A percentile compares a stretch with the other conserved stretches of the same genome.
Evolutionary conservation across 2,329 filamentous ascomycete species (phyloP).

Genomic region (Verticillium nonalfalfae): DNA sequence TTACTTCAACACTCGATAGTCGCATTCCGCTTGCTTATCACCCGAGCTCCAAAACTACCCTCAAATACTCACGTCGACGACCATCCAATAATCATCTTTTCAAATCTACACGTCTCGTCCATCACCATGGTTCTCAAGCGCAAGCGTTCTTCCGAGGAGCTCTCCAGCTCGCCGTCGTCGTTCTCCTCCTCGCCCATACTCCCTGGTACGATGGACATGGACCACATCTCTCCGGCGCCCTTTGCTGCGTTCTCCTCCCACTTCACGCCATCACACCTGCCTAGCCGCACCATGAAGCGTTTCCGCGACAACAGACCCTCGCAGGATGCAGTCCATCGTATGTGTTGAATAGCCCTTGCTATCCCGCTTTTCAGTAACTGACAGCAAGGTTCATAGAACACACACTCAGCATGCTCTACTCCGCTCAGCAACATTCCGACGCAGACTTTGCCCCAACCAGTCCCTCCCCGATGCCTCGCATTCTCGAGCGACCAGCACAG

Average conservation of each 20-base stretch:
- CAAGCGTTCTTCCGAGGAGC: slow-evolving; percentile 56
- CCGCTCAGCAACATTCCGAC: slow-evolving; percentile 37
- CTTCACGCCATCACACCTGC: slow-evolving; percentile 35
- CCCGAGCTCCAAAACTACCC: background rate
- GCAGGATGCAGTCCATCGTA: slow-evolving; percentile 48
- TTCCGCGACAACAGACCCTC: slow-evolving; percentile 53
- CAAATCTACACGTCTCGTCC: background rate
- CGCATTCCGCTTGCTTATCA: background rate
- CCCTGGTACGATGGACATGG: slow-evolving; percentile 23
- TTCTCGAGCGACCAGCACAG: slow-evolving; percentile 6
- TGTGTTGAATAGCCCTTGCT: slow-evolving; percentile 17
- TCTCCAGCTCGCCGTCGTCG: slow-evolving; percentile 37
- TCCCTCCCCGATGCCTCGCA: slow-evolving; percentile 5
- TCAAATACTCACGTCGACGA: background rate
- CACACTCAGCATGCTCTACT: slow-evolving; percentile 52
- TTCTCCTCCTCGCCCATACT: slow-evolving; percentile 33
- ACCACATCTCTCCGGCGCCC: slow-evolving; percentile 20
- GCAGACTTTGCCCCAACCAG: slow-evolving; percentile 11
- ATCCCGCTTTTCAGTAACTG: background rate
- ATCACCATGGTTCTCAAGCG: slow-evolving; percentile 51
- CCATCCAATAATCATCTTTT: background rate
- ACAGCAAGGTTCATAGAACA: slow-evolving; percentile 32
- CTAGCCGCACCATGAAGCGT: slow-evolving; percentile 55
- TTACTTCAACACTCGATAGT: background rate
- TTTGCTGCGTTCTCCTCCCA: slow-evolving; percentile 18